phyloP scores from a whole-genome alignment of 371 early-diverging fungal genomes.

The Cokeromyces recurvatus region DNA sequence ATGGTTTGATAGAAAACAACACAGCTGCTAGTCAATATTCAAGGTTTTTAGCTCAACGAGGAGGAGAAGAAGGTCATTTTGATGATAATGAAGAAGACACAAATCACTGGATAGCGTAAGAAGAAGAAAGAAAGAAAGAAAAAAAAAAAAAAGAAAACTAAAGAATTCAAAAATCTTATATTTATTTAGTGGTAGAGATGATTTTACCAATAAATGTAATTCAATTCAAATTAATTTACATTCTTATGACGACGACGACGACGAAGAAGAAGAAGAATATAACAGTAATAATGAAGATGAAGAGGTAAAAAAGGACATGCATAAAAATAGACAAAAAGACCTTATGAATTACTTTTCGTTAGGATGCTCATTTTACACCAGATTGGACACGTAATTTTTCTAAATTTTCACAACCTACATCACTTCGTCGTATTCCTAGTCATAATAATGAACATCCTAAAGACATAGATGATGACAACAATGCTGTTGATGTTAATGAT shows the following conservation, averaged over 20 bases:
- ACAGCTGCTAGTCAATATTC: constrained; percentile 26
- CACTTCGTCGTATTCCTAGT: constrained; percentile 24
- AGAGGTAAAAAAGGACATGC: constrained; percentile 3
- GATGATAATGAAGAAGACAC: constrained; percentile 31
- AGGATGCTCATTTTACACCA: constrained; percentile 16
- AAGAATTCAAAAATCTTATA: neutral
- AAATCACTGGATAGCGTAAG: constrained; percentile 22
- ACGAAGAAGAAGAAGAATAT: neutral
- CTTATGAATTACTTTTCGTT: no score
- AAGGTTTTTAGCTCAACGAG: constrained; percentile 21
- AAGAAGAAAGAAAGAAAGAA: no score
- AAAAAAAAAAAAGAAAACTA: no score
- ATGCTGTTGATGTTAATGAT: constrained; percentile 31
- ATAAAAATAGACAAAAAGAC: neutral
- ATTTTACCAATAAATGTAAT: constrained; percentile 20
- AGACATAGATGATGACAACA: constrained; percentile 28
- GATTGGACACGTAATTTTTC: constrained; percentile 33
- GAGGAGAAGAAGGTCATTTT: constrained; percentile 24
- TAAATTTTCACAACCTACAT: constrained; percentile 38
- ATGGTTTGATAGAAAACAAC: constrained; percentile 1
- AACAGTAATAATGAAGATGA: neutral
- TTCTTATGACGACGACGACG: no score
- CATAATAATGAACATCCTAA: constrained; percentile 21
- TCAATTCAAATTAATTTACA: no score
- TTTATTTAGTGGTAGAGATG: constrained; percentile 17